Base-by-base conservation (phyloP, 148 eudicot species). In the Talinum fruticosum region DNA sequence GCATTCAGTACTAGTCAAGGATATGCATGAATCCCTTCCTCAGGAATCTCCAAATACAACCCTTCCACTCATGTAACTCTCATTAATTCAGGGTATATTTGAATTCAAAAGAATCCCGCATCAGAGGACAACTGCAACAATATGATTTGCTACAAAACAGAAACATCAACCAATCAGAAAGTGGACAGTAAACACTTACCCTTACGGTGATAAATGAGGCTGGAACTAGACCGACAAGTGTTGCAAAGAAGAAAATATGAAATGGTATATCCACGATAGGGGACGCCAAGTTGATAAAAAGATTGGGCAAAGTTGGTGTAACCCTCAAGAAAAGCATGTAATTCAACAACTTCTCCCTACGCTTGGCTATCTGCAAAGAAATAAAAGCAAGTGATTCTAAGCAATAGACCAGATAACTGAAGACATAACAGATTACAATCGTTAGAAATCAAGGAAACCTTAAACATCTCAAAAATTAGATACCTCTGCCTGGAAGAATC, bases 201-300 rank as follows among this genome's bases (percentile, higher is more conserved):
- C 83, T 91, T 65, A 93, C 97, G 71, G 92, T 93, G 78, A 93
- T 93, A 74, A 84, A 93, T 5, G 97, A 88, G 45, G 93, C 90
- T 73, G 97, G 97, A 84, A 93, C 82, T 78, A 93, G 87, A 66
- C 97, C 97, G 73, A 93, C 75, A 73, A 91, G 62, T 44, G 97
- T 93, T 32, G 97, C 97, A 72, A 89, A 78, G 72, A 93, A 91
- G 87, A 93, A 93, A 36, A 91, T 79, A 75, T 91, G 97, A 78
- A 89, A 93, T 38, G 97, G 97, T 82, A 93, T 88, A 86, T 93
- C 97, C 78, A 93, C 93, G 23, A 93, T 87, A 16, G 97, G 97
- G 36, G 97, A 93, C 47, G 97, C 97, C 91, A 93, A 87, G 83
- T 93, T 93, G 88, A 93, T 93, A 76, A 93, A 93, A 80, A 93